Conservation (phyloP, 306 rosid species). For the Sophora flavescens region DNA sequence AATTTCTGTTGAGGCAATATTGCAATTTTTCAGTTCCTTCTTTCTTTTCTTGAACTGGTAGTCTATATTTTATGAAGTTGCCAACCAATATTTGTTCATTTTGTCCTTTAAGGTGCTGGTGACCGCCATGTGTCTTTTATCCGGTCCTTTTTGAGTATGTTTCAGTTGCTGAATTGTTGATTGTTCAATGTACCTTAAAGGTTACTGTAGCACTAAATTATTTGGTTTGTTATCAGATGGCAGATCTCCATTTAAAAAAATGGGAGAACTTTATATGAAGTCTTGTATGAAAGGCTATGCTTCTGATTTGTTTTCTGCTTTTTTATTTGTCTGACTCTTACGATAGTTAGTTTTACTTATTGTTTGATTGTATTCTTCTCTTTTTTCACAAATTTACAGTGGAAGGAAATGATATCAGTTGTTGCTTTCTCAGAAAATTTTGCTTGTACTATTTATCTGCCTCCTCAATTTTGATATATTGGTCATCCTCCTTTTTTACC, state of each 20-base stretch:
- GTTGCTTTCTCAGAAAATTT: slow-evolving; percentile 26
- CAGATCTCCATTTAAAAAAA: slow-evolving; percentile 4
- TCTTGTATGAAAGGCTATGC: slow-evolving; percentile 24
- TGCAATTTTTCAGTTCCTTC: slow-evolving; percentile 33
- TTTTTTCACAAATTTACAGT: neutral
- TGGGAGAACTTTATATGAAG: slow-evolving; percentile 19
- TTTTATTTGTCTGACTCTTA: neutral
- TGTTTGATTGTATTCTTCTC: neutral
- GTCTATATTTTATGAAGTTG: slow-evolving; percentile 34
- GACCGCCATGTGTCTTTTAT: slow-evolving; percentile 15
- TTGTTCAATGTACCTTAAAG: slow-evolving; percentile 25
- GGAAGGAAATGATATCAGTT: slow-evolving; percentile 32
- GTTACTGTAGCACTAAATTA: neutral
- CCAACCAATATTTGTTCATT: slow-evolving; percentile 17
- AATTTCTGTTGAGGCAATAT: slow-evolving; percentile 71
- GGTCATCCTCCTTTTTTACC: slow-evolving; percentile 10
- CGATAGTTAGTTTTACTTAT: neutral
- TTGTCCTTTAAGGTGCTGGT: slow-evolving; percentile 9
- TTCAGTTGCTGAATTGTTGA: slow-evolving; percentile 8
- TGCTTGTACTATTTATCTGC: slow-evolving; percentile 2
- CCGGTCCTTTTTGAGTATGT: slow-evolving; percentile 11
- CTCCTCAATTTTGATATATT: neutral
- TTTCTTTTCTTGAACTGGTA: slow-evolving; percentile 8
- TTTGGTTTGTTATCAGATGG: slow-evolving; percentile 20
- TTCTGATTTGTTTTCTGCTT: slow-evolving; percentile 20